Evolutionary conservation across 2,329 filamentous ascomycete species (phyloP), one percentile per base, ranked within the genome.

Genomic region (Botryotinia globosa): DNA sequence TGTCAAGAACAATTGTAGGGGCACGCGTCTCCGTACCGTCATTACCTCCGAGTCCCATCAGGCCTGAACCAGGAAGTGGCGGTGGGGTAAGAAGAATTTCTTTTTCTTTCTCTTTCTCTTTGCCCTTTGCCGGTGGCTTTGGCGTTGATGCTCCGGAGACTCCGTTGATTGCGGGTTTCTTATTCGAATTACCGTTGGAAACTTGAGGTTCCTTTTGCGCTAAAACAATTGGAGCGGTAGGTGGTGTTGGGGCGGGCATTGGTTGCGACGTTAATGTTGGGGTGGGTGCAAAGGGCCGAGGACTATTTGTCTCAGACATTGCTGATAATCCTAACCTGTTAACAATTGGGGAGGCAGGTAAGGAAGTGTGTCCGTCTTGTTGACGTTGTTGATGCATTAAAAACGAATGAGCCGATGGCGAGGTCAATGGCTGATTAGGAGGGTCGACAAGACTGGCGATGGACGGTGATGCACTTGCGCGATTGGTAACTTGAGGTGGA

Each of bases 401-500:
- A 79, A 79, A 77, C 77, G 79, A 77, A 81, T 79, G 71, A 67
- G 77, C 58, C 0, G 79, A 80, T 10, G 79, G 79, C 18, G 79
- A 80, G 8, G 77, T 77, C 48, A 78, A 73, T 5, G 77, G 63
- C 51, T 81, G 80, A 67, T 78, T 81, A 3, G 87, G 87, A 48
- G 91, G 92, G 77, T 97, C 94, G 68, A 98, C 93, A 73, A 98
- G 87, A 82, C 93, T 97, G 9, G 94, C 91, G 77, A 98, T 97
- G 4, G 95, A 95, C 1, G 95, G 94, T 7, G 95, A 98, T 56
- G 92, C 92, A 80, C 92, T 95, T n/a, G 93, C 92, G 71, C 92
- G 89, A 82, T 92, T 91, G 71, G 87, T 79, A 6, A 83, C 68
- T n/a, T 82, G 81, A 67, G 82, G 78, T n/a, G 74, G 77, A 64